A percentile compares a stretch with the other conserved stretches of the same genome.
Evolutionary conservation across 495 filamentous ascomycete species (phyloP).

Genomic region (Aspergillus asperescens): DNA sequence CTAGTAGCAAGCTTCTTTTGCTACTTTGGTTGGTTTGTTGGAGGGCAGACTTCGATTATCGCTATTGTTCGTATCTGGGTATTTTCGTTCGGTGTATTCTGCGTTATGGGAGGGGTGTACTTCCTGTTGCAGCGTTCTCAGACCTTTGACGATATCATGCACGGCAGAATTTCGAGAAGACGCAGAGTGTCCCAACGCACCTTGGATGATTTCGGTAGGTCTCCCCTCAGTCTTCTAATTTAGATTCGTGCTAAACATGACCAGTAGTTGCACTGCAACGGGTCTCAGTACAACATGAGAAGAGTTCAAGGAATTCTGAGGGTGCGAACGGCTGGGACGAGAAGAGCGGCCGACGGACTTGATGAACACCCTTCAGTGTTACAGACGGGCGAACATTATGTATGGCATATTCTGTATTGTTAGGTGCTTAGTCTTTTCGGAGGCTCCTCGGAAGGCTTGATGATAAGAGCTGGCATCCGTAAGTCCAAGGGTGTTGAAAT

Average conservation of each 20-base stretch:
- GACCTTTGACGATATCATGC: slow-evolving; percentile 87
- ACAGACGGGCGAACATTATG: background rate
- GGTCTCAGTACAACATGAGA: slow-evolving; percentile 16
- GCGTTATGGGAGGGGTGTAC: slow-evolving; percentile 60
- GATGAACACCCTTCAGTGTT: background rate
- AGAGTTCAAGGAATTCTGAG: slow-evolving; percentile 9
- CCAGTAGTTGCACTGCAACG: slow-evolving; percentile 20
- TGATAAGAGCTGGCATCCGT: background rate
- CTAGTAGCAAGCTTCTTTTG: slow-evolving; percentile 77
- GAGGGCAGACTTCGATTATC: slow-evolving; percentile 62
- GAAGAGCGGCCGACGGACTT: background rate
- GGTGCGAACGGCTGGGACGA: background rate
- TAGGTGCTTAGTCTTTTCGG: background rate
- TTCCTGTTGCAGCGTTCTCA: slow-evolving; percentile 70
- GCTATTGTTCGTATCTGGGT: slow-evolving; percentile 83
- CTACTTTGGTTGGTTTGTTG: slow-evolving; percentile 73
- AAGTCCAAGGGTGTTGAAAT: background rate
- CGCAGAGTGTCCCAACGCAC: slow-evolving; percentile 57
- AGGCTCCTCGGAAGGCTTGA: background rate
- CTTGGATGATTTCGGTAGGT: slow-evolving; percentile 81
- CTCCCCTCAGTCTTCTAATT: background rate
- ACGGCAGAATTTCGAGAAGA: slow-evolving; percentile 74
- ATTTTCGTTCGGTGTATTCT: slow-evolving; percentile 83
- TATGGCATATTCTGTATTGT: slow-evolving; percentile 2
- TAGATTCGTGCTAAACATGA: background rate